phyloP scores from a whole-genome alignment of 179 eudicot species.

The Vitellaria paradoxa region DNA sequence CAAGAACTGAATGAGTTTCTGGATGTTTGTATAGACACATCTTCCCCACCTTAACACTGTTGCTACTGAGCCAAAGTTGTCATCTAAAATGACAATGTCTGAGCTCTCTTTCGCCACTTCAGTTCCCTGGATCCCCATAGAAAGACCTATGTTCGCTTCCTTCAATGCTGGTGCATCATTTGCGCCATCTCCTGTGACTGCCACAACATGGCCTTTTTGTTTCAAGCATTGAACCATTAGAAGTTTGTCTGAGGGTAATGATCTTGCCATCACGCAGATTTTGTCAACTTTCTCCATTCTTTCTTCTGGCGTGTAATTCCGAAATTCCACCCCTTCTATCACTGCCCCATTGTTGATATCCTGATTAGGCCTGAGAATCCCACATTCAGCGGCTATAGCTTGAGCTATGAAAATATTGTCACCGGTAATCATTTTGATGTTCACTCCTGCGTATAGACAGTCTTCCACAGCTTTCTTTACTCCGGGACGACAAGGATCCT shows the following conservation, averaged over 20 bases:
- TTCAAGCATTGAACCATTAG: slow-evolving; percentile 45
- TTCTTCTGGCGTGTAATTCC: too few species aligned
- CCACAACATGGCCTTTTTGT: slow-evolving; percentile 53
- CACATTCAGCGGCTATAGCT: slow-evolving; percentile 55
- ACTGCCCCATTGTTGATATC: slow-evolving; percentile 20
- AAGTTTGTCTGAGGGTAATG: too few species aligned
- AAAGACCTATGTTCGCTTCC: slow-evolving; percentile 52
- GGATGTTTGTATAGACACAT: too few species aligned
- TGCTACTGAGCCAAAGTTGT: too few species aligned
- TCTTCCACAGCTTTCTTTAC: slow-evolving; percentile 49
- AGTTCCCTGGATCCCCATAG: slow-evolving; percentile 58
- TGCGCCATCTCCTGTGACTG: slow-evolving; percentile 58
- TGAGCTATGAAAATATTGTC: slow-evolving; percentile 56
- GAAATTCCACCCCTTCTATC: too few species aligned
- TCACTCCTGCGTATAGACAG: slow-evolving; percentile 47
- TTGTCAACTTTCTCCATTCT: too few species aligned
- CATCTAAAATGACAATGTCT: too few species aligned
- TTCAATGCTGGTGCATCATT: slow-evolving; percentile 65
- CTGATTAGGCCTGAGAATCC: slow-evolving; percentile 29
- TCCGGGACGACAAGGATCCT: too few species aligned
- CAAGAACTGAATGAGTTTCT: too few species aligned
- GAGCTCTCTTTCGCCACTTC: too few species aligned
- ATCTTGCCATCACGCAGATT: too few species aligned
- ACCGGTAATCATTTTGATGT: slow-evolving; percentile 47
- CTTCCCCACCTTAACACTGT: too few species aligned